Conservation (phyloP, 1,139 yeast species). For the Hemisphaericaspora lyxosophila region DNA sequence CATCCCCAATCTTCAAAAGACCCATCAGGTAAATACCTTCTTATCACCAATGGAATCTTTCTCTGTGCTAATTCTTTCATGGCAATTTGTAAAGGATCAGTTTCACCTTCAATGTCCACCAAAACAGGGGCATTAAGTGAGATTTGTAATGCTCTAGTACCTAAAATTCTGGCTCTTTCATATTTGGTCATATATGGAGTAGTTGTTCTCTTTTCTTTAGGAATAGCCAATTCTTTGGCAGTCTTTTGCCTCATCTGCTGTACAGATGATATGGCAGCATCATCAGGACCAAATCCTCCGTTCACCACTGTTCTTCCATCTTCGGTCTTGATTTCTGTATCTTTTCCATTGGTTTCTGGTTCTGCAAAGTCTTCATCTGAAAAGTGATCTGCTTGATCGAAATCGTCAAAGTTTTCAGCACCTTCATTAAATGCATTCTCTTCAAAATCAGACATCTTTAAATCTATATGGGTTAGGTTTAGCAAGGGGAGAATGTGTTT, state of each 20-base stretch:
- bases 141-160: constrained; percentile 94
- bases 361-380: constrained; percentile 60
- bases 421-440: constrained; percentile 70
- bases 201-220: constrained; percentile 84
- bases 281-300: constrained; percentile 65
- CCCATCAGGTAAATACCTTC: constrained; percentile 97
- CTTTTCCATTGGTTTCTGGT: constrained; percentile 30
- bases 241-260: constrained; percentile 42
- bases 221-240: constrained; percentile 79
- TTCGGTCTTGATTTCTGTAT: constrained; percentile 56
- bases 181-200: constrained; percentile 99
- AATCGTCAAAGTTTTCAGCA: constrained; percentile 77
- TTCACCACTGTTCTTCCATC: constrained; percentile 74
- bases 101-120: constrained; percentile 97
- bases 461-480: not conserved
- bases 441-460: constrained; percentile 48
- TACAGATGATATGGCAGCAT: constrained; percentile 47
- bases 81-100: constrained; percentile 98
- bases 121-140: constrained; percentile 98
- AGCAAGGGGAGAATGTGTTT: no score
- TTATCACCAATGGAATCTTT: constrained; percentile 90
- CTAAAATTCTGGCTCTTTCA: constrained; percentile 94
- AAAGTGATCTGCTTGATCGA: constrained; percentile 73
- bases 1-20: constrained; percentile 99
- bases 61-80: constrained; percentile 94